Conservation (phyloP, 306 rosid species). For the Malus sylvestris region DNA sequence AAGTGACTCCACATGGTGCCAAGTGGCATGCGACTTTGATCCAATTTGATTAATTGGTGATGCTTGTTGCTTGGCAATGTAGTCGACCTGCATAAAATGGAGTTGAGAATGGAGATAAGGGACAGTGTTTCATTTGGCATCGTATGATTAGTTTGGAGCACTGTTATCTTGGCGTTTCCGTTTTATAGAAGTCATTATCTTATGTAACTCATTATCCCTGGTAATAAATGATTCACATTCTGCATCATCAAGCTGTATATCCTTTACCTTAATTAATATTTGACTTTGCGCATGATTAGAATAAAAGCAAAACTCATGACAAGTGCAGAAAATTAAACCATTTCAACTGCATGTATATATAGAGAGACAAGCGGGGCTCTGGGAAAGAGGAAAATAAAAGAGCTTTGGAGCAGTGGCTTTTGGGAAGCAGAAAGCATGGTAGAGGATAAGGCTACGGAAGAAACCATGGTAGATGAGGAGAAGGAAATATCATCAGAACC, state of each 20-base stretch:
- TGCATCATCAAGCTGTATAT: neutral
- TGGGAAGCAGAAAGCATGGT: neutral
- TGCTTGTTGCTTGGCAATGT: neutral
- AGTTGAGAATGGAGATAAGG: neutral
- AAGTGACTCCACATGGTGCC: constrained; percentile 12
- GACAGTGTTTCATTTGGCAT: neutral
- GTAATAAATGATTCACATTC: neutral
- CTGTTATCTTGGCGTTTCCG: fast-evolving
- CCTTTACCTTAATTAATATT: neutral
- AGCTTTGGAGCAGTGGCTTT: neutral
- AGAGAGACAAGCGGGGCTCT: constrained; percentile 7
- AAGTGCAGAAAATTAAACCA: neutral
- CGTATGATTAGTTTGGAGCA: neutral
- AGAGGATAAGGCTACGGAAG: constrained; percentile 12
- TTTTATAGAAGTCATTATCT: too few relatives aligned
- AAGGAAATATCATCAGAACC: neutral
- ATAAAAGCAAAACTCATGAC: constrained; percentile 26
- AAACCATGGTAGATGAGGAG: constrained; percentile 28
- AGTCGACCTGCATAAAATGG: neutral
- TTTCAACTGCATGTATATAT: constrained; percentile 10
- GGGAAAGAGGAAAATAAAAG: neutral
- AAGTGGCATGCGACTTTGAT: neutral
- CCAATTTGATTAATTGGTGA: neutral
- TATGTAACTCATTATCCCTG: too few relatives aligned
- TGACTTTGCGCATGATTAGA: neutral